These are phyloP conservation scores for Rosa persica DNA, from an alignment of 306 rosid species.

Conservation along the genomic window DNA sequence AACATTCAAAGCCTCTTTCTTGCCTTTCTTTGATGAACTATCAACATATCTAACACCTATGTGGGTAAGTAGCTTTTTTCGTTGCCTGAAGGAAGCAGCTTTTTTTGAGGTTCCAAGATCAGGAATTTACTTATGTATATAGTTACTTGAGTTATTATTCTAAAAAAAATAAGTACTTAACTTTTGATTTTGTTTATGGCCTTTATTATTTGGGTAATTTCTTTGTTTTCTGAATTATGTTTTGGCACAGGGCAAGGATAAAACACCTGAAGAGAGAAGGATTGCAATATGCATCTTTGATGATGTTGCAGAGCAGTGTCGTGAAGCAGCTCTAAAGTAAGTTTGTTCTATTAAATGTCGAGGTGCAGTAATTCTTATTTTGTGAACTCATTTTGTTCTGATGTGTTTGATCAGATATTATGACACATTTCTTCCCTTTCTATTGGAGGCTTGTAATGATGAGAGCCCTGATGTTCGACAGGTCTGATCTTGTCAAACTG, in stretches of 20 bases:
- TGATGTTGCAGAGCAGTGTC: conserved; percentile 97
- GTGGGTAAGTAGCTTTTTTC: conserved; percentile 76
- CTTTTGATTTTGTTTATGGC: background rate
- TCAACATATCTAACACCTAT: conserved; percentile 96
- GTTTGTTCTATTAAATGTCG: conserved; percentile 11
- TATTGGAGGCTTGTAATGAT: conserved; percentile 97
- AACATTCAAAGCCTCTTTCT: conserved; percentile 93
- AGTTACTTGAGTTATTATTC: background rate
- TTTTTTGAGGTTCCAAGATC: background rate
- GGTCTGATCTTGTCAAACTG: conserved; percentile 47
- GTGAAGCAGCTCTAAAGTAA: conserved; percentile 92
- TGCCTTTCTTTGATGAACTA: conserved; percentile 87
- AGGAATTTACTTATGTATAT: background rate
- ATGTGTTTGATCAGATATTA: conserved; percentile 69
- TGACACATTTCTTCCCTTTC: conserved; percentile 87
- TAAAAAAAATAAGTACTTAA: background rate
- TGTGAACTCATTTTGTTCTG: conserved; percentile 11
- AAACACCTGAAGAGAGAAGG: conserved; percentile 95
- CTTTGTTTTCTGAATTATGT: background rate
- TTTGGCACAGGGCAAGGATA: conserved; percentile 79
- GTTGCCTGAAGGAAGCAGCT: background rate
- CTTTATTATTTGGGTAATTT: background rate
- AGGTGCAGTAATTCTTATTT: conserved; percentile 1
- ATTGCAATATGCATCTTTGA: conserved; percentile 98
- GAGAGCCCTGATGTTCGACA: conserved; percentile 94